Base-by-base conservation (phyloP, 148 eudicot genomes). In the Chenopodium formosanum region DNA sequence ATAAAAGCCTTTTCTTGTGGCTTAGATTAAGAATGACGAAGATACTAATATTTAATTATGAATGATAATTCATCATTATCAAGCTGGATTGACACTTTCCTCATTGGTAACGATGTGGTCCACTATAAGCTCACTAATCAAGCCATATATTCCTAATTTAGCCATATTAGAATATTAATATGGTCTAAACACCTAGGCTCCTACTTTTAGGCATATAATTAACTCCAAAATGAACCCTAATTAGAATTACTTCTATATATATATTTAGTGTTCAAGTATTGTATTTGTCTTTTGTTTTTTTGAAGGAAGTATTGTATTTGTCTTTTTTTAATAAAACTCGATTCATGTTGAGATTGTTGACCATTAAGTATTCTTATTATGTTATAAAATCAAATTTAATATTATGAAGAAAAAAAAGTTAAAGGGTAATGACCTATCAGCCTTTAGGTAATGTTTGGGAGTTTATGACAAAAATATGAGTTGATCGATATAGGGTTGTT, bases 21-120 rank as follows among this genome's bases (percentile, higher is more conserved):
- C 74, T 29, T 68, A 31, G 16, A 79, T 9, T 29, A 53, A 34
- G 68, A 70, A 32, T 50, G 50, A 47, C 4, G 8, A 25, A 67
- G 37, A 67, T 67, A 25, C 70, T 67, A 3, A 29, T 67, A 62
- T 62, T n/a, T 44, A 53, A 34, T 52, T 11, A 47, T 53, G 6
- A 25, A 14, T 16, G 31, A 68, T 9, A 67, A 75, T n/a, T 27
- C 66, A 32, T 67, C 64, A 82, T n/a, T 68, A 31, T 72, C 73
- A 60, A 71, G 80, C 70, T 78, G 34, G 85, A 62, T 71, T 77
- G 78, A 71, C 78, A 82, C 85, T 82, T 70, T 68, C 69, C 81
- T 32, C 78, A 72, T 78, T 82, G 64, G 78, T 63, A 73, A 70
- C 46, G 1, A 27, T 12, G 23, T 70, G 70, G 73, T 62, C 81